Evolutionary conservation across 2,329 filamentous ascomycete genomes (phyloP).

Genomic region (Hymenoscyphus occultus): DNA sequence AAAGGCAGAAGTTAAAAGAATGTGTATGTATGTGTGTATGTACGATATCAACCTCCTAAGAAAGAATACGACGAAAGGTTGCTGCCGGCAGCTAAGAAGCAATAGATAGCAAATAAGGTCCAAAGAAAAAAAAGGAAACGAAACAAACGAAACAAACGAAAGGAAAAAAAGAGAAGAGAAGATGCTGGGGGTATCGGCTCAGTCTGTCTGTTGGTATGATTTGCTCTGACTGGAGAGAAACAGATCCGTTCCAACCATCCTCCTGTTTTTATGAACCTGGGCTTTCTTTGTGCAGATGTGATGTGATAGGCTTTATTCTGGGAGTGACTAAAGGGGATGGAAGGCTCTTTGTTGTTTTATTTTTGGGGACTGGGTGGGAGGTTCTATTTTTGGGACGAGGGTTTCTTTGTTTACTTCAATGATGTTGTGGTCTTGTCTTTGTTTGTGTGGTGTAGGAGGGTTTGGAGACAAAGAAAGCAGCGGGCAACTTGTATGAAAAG

Average conservation of each 20-base stretch:
- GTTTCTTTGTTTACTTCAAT: neutral
- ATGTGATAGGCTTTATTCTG: slow-evolving; percentile 6
- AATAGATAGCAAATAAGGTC: neutral
- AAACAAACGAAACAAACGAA: slow-evolving; percentile 10
- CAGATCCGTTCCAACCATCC: slow-evolving; percentile 3
- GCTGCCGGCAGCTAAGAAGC: slow-evolving; percentile 1
- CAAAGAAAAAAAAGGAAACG: neutral
- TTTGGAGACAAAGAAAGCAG: neutral
- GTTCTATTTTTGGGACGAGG: slow-evolving; percentile 4
- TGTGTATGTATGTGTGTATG: neutral
- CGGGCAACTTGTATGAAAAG: no score
- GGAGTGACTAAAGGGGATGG: neutral
- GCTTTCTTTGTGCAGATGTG: slow-evolving; percentile 9
- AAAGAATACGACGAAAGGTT: neutral
- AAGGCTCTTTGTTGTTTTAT: neutral
- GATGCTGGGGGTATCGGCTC: slow-evolving; percentile 9
- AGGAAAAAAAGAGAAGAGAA: slow-evolving; percentile 15
- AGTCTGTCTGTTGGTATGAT: neutral
- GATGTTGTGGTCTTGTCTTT: neutral
- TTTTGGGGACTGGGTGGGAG: neutral
- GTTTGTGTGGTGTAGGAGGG: neutral
- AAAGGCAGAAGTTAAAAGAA: neutral
- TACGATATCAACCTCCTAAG: neutral
- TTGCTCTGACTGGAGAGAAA: slow-evolving; percentile 4
- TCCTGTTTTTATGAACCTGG: slow-evolving; percentile 14